Base-by-base conservation (phyloP, 441 rosid species). In the Euphorbia schlechtendalii region DNA sequence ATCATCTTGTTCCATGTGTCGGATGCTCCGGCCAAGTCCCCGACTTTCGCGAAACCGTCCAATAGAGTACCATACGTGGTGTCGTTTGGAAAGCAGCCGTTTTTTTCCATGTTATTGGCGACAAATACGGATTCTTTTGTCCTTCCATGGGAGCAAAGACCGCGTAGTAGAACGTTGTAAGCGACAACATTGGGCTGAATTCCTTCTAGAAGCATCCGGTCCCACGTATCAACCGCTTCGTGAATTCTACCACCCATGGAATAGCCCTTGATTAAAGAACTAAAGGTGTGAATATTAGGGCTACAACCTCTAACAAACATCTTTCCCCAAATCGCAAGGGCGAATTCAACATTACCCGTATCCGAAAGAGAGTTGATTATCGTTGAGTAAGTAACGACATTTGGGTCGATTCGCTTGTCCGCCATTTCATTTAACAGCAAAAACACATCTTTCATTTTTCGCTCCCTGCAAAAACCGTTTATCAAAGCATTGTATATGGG, bases 1-100 rank as follows among this genome's bases (percentile, higher is more conserved):
- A 88, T 79, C 97, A 92, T 90, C 84, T 67, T 82, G 72, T 92
- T 90, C 98, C 98, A 92, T 55, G 66, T 75, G 67, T 84, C 80
- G 15, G 90, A 86, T 56, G 92, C 94, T 40, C 81, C 86, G 27
- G 40, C 64, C 38, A 86, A 75, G 76, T 81, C 75, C 56, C 89
- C 87, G 1, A 74, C 67, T 80, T 86, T 90, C 59, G 96, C 81
- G 65, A 83, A 92, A 52, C 94, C 97, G 65, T 82, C 82, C 45
- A 92, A 73, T 48, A 90, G 86, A 68, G 86, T 71, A 68, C 87
- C 76, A 69, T 92, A 90, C 4, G 96, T 86, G 20, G 80, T 82
- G 52, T 73, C 69, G 66, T 85, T 86, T 1, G 87, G 90, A 51
- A 67, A 63, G 68, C 77, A 78, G 30, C 82, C 76, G 28, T 36